Base-by-base conservation (phyloP, 2,329 filamentous ascomycete genomes). In the Fusarium pseudograminearum region DNA sequence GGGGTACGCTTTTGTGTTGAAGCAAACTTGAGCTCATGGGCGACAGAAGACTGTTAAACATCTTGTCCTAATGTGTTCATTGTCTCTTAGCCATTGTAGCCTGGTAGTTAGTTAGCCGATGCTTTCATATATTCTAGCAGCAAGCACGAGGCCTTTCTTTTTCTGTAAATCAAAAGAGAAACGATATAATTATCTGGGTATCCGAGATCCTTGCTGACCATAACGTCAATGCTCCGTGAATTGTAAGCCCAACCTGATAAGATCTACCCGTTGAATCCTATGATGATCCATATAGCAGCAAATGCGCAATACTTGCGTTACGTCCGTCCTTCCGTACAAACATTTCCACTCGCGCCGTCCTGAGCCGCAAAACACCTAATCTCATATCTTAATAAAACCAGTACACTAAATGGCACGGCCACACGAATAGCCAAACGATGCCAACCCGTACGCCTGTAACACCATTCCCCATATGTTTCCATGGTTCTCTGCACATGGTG, bases 401-500 rank as follows among this genome's bases (percentile, higher is more conserved):
- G 50, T 40, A 46, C 26, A 22, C 57, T 60, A 30, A 34, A 40
- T 55, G 40, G 44, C 42, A 28, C 28, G 24, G 52, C 33, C 34
- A 28, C 31, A 63, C 30, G 31, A 53, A 45, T 8, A 9, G 26
- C 20, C n/a, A 30, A 22, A 34, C 26, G 38, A 38, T 15, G 28
- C 44, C 10, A 34, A 50, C n/a, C 45, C 12, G 34, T 12, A 18
- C 22, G 18, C 30, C 31, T 57, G 40, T 28, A 20, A 10, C 12
- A 12, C 30, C 24, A 14, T 14, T 22, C 54, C 18, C 38, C 36
- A 24, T 44, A 33, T 54, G 42, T 33, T 50, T 51, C 65, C 38
- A 71, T 66, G 30, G 69, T 47, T 58, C 57, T 34, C 65, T 72
- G 31, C 54, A 63, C 48, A 76, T 73, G 46, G 65, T 63, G 34